phyloP scores from a whole-genome alignment of 2,329 filamentous ascomycete species.

The Chaetothyriales sp. region DNA sequence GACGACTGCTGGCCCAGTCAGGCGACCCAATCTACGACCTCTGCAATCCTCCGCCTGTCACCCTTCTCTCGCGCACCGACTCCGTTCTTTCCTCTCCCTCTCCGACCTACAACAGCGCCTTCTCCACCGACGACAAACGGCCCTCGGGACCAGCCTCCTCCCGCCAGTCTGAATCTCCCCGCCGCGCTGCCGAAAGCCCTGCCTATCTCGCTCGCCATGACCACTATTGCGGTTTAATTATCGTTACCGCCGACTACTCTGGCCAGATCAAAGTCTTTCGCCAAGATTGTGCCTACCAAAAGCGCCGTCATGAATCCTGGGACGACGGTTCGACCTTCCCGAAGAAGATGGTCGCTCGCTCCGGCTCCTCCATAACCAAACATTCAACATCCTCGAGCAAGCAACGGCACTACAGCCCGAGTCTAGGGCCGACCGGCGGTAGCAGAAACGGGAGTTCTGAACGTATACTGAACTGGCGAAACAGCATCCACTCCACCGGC shows the following conservation, averaged over 20 bases:
- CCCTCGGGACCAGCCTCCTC: conserved; percentile 4
- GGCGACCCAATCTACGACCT: conserved; percentile 91
- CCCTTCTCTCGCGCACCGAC: conserved; percentile 61
- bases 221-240: conserved; percentile 74
- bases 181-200: conserved; percentile 53
- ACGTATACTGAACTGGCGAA: conserved; percentile 77
- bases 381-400: conserved; percentile 34
- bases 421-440: conserved; percentile 12
- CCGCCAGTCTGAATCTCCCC: conserved; percentile 18
- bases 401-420: conserved; percentile 20
- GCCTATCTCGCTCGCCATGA: conserved; percentile 62
- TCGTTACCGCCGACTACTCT: conserved; percentile 77
- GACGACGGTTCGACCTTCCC: conserved; percentile 67
- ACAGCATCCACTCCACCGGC: conserved; percentile 46
- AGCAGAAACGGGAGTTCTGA: conserved; percentile 45
- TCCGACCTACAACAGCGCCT: conserved; percentile 27
- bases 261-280: conserved; percentile 89
- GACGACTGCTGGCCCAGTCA: conserved; percentile 63
- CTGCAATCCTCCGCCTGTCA: conserved; percentile 87
- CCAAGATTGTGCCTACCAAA: conserved; percentile 78
- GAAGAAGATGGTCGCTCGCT: conserved; percentile 44
- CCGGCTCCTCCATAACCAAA: conserved; percentile 45
- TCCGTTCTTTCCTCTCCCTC: conserved; percentile 38
- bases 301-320: conserved; percentile 63
- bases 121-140: conserved; percentile 21